Evolutionary conservation across 2,329 filamentous ascomycete species (phyloP).

Genomic region (Colletotrichum sansevieriae): DNA sequence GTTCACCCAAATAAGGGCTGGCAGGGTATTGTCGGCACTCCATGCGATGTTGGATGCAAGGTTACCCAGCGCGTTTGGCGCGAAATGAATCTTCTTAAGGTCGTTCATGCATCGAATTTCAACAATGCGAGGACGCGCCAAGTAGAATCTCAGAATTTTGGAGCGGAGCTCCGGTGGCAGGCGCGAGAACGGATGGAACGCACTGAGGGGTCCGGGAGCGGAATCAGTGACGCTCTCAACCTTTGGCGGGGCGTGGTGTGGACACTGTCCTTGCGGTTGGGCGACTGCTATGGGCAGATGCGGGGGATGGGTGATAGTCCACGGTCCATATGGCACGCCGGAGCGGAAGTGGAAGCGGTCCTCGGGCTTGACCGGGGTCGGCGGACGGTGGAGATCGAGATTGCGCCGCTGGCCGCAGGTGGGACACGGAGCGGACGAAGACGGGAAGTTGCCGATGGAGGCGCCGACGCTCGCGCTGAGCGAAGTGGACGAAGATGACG

Average conservation of each 20-base stretch:
- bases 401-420: conserved; percentile 39
- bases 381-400: conserved; percentile 35
- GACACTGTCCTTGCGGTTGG: not conserved
- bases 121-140: conserved; percentile 59
- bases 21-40: conserved; percentile 43
- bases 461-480: conserved; percentile 36
- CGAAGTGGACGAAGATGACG: conserved; percentile 35
- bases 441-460: conserved; percentile 34
- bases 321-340: conserved; percentile 35
- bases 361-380: conserved; percentile 39
- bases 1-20: conserved; percentile 43
- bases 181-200: conserved; percentile 52
- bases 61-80: conserved; percentile 38
- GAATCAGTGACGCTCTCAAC: not conserved
- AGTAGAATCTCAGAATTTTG: conserved; percentile 61
- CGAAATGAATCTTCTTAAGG: conserved; percentile 38
- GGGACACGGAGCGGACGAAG: conserved; percentile 32
- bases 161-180: conserved; percentile 63
- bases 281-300: not conserved
- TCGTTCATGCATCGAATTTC: conserved; percentile 54
- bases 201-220: conserved; percentile 4
- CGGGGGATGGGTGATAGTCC: conserved; percentile 35
- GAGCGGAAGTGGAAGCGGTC: conserved; percentile 39
- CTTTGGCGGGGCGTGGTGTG: not conserved
- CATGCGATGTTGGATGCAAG: conserved; percentile 40